phyloP scores from a whole-genome alignment of 1,139 yeast genomes.

The Yamadazyma triangularis region DNA sequence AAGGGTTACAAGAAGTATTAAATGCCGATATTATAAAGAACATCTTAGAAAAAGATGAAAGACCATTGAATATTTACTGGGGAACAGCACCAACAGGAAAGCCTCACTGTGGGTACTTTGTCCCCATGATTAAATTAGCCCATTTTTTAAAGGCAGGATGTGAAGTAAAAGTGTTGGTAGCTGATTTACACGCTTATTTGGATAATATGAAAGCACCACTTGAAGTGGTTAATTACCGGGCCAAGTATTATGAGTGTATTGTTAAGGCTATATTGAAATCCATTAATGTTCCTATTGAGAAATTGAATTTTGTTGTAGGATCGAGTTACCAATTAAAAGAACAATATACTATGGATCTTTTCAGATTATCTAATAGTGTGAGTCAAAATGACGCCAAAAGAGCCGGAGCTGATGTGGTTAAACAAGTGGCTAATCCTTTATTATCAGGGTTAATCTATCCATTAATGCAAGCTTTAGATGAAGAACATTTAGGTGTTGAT shows the following conservation, averaged over 20 bases:
- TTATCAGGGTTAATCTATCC: slow-evolving; percentile 95
- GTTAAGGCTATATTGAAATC: slow-evolving; percentile 82
- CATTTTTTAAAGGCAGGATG: slow-evolving; percentile 95
- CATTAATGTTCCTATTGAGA: slow-evolving; percentile 88
- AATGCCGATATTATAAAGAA: slow-evolving; percentile 85
- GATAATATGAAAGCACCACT: slow-evolving; percentile 98
- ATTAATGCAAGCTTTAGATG: slow-evolving; percentile 97
- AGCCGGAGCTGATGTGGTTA: slow-evolving; percentile 99
- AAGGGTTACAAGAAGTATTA: slow-evolving; percentile 85
- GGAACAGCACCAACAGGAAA: slow-evolving; percentile 82
- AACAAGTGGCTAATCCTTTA: slow-evolving; percentile 92
- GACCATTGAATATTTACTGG: slow-evolving; percentile 91
- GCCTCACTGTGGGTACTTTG: slow-evolving; percentile 98
- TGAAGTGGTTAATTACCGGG: slow-evolving; percentile 86
- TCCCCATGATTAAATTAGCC: slow-evolving; percentile 95
- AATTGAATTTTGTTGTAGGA: slow-evolving; percentile 78
- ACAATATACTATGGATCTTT: slow-evolving; percentile 83
- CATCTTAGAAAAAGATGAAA: slow-evolving; percentile 72
- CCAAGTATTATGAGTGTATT: slow-evolving; percentile 78
- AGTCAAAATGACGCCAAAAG: slow-evolving; percentile 96
- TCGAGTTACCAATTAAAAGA: slow-evolving; percentile 79
- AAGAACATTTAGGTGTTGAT: slow-evolving; percentile 82
- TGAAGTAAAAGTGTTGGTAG: slow-evolving; percentile 85
- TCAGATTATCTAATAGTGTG: slow-evolving; percentile 74
- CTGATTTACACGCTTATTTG: slow-evolving; percentile 96